phyloP scores from a whole-genome alignment of 805 yeast species.

The Clavispora phyllophila region DNA sequence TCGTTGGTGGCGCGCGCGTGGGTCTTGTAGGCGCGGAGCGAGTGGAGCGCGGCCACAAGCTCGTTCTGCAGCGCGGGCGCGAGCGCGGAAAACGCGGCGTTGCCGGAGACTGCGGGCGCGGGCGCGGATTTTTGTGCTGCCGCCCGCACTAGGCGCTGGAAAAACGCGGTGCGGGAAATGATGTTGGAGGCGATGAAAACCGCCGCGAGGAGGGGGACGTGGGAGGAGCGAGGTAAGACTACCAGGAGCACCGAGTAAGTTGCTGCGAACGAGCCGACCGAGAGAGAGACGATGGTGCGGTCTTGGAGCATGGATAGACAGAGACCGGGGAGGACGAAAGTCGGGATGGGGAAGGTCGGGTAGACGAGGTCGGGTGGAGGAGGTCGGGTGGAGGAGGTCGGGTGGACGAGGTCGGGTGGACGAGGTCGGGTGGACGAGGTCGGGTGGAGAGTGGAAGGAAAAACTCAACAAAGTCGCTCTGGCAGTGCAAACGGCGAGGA shows the following conservation, averaged over 20 bases:
- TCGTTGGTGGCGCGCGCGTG: slow-evolving; percentile 42
- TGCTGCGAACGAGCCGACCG: slow-evolving; percentile 6
- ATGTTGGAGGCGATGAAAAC: slow-evolving; percentile 31
- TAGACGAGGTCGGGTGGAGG: no score
- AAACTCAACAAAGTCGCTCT: no score
- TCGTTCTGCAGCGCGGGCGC: slow-evolving; percentile 22
- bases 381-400: no score
- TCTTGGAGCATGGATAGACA: slow-evolving; percentile 3
- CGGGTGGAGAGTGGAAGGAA: no score
- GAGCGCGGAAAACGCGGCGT: slow-evolving; percentile 7
- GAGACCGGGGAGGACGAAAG: no score
- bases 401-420: no score
- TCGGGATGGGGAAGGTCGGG: no score
- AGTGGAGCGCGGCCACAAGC: slow-evolving; percentile 39
- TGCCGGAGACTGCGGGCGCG: background rate
- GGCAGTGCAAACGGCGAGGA: no score
- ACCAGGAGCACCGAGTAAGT: slow-evolving; percentile 18
- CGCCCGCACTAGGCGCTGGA: slow-evolving; percentile 9
- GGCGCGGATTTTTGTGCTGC: background rate
- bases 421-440: no score
- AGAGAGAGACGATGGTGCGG: slow-evolving; percentile 4
- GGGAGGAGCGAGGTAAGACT: slow-evolving; percentile 16
- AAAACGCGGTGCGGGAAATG: slow-evolving; percentile 23
- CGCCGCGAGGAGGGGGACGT: slow-evolving; percentile 22
- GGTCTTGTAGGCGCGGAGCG: slow-evolving; percentile 40